Evolutionary conservation across 495 filamentous ascomycete species (phyloP).

Genomic region (Acidiella bohemica): DNA sequence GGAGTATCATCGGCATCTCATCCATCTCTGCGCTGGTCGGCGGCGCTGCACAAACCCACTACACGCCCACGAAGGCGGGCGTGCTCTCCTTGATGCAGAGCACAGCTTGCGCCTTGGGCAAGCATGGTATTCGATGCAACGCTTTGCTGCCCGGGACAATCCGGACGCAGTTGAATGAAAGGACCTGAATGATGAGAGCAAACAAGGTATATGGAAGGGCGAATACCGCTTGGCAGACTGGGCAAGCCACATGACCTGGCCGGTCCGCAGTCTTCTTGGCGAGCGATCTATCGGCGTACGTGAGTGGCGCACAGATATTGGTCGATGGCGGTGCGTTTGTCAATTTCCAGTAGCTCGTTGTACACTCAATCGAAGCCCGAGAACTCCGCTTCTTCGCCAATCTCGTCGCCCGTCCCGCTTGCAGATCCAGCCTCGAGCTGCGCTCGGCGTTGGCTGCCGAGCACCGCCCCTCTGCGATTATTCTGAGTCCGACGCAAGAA

Average conservation of each 20-base stretch:
- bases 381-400: constrained; percentile 42
- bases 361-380: constrained; percentile 36
- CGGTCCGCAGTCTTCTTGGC: constrained; percentile 81
- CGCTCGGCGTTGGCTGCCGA: constrained; percentile 54
- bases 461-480: constrained; percentile 57
- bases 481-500: constrained; percentile 71
- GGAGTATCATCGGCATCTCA: constrained; percentile 68
- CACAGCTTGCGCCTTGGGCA: constrained; percentile 64
- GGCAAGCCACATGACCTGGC: constrained; percentile 49
- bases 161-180: constrained; percentile 74
- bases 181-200: constrained; percentile 55
- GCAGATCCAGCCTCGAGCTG: constrained; percentile 25
- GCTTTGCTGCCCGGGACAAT: constrained; percentile 77
- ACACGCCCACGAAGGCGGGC: constrained; percentile 83
- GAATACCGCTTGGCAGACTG: constrained; percentile 67
- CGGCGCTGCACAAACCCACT: constrained; percentile 66
- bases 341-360: constrained; percentile 42
- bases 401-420: constrained; percentile 19
- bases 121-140: constrained; percentile 68
- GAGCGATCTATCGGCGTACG: constrained; percentile 39
- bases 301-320: constrained; percentile 65
- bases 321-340: constrained; percentile 73
- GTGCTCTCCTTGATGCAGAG: constrained; percentile 74
- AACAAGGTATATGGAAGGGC: constrained; percentile 69
- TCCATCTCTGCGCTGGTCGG: constrained; percentile 74